phyloP scores from a whole-genome alignment of 306 rosid species.

The Oxytropis ochrocephala region DNA sequence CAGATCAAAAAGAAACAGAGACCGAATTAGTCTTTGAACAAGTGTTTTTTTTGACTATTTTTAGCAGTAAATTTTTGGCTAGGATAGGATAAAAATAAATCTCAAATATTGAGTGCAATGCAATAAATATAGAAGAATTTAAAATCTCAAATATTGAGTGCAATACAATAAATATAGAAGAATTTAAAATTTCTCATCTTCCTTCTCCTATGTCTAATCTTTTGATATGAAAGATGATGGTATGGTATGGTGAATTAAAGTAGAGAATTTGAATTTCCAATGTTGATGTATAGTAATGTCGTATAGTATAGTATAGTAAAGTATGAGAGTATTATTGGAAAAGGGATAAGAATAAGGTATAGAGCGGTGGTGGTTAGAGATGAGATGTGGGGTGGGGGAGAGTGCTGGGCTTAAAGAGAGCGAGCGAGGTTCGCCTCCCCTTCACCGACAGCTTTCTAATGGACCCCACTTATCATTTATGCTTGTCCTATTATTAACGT shows the following conservation, averaged over 20 bases:
- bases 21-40: no score
- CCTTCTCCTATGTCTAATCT: neutral
- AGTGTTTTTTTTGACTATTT: no score
- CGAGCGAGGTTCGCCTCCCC: slow-evolving; percentile 33
- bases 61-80: no score
- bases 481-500: slow-evolving; percentile 16
- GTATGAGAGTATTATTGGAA: neutral
- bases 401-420: slow-evolving; percentile 32
- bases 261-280: neutral
- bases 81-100: neutral
- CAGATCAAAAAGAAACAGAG: no score
- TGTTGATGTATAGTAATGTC: neutral
- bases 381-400: neutral
- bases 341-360: neutral
- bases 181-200: neutral
- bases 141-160: neutral
- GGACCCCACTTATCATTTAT: slow-evolving; percentile 30
- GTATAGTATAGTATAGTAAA: neutral
- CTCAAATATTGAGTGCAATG: neutral
- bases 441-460: slow-evolving; percentile 32
- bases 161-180: neutral
- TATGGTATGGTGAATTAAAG: neutral
- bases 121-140: neutral
- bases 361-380: neutral
- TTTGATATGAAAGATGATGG: neutral